Evolutionary conservation across 371 early-diverging fungal species (phyloP), one percentile per base, ranked within the genome.

Genomic region (Lichtheimia hyalospora): DNA sequence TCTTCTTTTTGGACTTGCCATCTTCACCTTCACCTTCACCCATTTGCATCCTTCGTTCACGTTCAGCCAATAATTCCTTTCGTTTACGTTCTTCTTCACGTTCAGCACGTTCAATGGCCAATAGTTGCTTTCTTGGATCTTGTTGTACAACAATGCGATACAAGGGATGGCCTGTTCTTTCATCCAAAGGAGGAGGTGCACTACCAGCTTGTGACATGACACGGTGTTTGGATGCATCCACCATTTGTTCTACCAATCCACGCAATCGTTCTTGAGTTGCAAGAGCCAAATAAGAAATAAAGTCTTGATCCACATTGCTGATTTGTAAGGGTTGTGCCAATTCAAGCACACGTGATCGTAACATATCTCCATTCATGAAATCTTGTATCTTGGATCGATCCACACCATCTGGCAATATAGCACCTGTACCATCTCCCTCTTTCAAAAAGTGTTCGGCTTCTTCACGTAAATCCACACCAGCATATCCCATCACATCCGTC

Each of bases 401-500:
- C 10, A 74, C 52, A 18, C 73, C 72, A 50, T 63, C 69, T 7
- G 60, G 52, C 20, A 58, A 49, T 5, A 57, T 39, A 24, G 60
- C 65, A n/a, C 48, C 61, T 6, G 55, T 13, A 8, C 51, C 53
- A 21, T 71, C 76, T 49, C 77, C 76, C 51, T 75, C 73, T 25
- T 69, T 59, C 42, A 83, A 62, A 54, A 84, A 73, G 46, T 73
- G 75, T 49, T 84, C 84, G 15, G 77, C 77, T 75, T 87, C 89
- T 56, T 86, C 88, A 40, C 44, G 21, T 27, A 95, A 73, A 71
- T 95, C 93, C 15, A 95, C 87, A n/a, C 94, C 95, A 1, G 87
- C 89, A 72, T 91, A 92, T 3, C 88, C 89, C 78, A 92, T 92
- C 5, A 92, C 94, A 71, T 93, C 94, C 49, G 90, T 89, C 24